Evolutionary conservation across 2,329 filamentous ascomycete genomes (phyloP).

Genomic region (Septoria petroselini): DNA sequence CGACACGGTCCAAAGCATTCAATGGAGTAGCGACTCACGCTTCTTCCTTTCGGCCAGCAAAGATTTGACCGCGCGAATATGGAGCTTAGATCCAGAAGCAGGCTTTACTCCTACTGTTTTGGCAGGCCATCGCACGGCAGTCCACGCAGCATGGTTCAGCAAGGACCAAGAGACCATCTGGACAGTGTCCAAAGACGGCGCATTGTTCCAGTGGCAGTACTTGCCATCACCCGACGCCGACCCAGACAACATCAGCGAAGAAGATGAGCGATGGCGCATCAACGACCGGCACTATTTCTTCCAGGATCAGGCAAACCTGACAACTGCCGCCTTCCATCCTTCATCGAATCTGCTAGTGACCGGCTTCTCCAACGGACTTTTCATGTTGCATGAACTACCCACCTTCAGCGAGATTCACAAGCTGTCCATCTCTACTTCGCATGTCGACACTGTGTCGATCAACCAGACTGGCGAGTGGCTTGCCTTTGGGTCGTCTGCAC

Average conservation of each 20-base stretch:
- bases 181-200: slow-evolving; percentile 95
- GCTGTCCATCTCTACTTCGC: slow-evolving; percentile 89
- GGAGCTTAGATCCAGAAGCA: slow-evolving; percentile 84
- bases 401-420: slow-evolving; percentile 95
- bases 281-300: slow-evolving; percentile 90
- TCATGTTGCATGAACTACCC: slow-evolving; percentile 91
- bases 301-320: slow-evolving; percentile 81
- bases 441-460: slow-evolving; percentile 91
- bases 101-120: slow-evolving; percentile 87
- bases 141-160: slow-evolving; percentile 96
- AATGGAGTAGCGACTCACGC: slow-evolving; percentile 94
- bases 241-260: slow-evolving; percentile 54
- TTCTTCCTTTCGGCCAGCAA: slow-evolving; percentile 93
- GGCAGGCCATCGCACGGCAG: slow-evolving; percentile 83
- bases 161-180: slow-evolving; percentile 93
- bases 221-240: slow-evolving; percentile 54
- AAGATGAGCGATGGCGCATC: slow-evolving; percentile 83
- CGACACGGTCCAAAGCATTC: slow-evolving; percentile 77
- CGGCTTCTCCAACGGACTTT: slow-evolving; percentile 91
- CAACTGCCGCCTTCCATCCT: slow-evolving; percentile 86
- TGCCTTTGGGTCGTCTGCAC: slow-evolving; percentile 90
- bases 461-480: slow-evolving; percentile 96
- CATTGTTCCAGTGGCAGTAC: slow-evolving; percentile 91
- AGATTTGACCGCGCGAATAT: slow-evolving; percentile 89
- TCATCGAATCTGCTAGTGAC: slow-evolving; percentile 88